phyloP scores from a whole-genome alignment of 495 filamentous ascomycete species.

The Hypoxylon rickii region DNA sequence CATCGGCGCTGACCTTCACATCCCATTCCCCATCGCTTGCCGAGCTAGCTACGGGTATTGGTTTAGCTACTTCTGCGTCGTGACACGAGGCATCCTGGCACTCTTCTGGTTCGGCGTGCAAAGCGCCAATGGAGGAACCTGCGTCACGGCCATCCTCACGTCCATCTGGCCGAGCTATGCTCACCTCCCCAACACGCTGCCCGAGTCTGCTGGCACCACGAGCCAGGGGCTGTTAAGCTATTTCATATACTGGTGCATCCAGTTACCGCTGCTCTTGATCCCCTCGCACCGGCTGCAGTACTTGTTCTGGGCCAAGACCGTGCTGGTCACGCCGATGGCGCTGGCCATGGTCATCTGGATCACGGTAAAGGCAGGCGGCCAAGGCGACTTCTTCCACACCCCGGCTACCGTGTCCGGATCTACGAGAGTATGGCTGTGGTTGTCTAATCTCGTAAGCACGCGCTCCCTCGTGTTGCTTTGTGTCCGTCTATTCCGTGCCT shows the following conservation, averaged over 20 bases:
- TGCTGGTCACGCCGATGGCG: slow-evolving; percentile 55
- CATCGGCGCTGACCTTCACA: slow-evolving; percentile 63
- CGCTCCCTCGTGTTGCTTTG: background rate
- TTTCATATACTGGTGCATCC: slow-evolving; percentile 61
- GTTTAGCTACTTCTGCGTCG: slow-evolving; percentile 66
- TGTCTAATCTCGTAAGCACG: slow-evolving; percentile 32
- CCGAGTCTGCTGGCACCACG: slow-evolving; percentile 61
- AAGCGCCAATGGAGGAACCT: slow-evolving; percentile 65
- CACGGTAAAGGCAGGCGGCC: slow-evolving; percentile 49
- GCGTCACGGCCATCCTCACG: slow-evolving; percentile 66
- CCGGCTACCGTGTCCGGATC: slow-evolving; percentile 43
- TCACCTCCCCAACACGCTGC: slow-evolving; percentile 56
- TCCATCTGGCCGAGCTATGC: slow-evolving; percentile 69
- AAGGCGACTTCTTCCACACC: slow-evolving; percentile 48
- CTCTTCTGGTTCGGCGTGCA: slow-evolving; percentile 75
- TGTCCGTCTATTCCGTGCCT: background rate
- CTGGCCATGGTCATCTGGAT: slow-evolving; percentile 59
- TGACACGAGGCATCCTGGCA: slow-evolving; percentile 65
- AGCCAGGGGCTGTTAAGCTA: slow-evolving; percentile 65
- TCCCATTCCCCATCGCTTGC: slow-evolving; percentile 67
- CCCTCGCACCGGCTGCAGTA: slow-evolving; percentile 59
- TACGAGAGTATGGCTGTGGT: slow-evolving; percentile 41
- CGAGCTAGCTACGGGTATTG: slow-evolving; percentile 71
- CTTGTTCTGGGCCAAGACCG: slow-evolving; percentile 59
- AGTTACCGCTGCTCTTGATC: slow-evolving; percentile 58